phyloP scores from a whole-genome alignment of 108 stramenopile species.

The Cyclotella sp. region DNA sequence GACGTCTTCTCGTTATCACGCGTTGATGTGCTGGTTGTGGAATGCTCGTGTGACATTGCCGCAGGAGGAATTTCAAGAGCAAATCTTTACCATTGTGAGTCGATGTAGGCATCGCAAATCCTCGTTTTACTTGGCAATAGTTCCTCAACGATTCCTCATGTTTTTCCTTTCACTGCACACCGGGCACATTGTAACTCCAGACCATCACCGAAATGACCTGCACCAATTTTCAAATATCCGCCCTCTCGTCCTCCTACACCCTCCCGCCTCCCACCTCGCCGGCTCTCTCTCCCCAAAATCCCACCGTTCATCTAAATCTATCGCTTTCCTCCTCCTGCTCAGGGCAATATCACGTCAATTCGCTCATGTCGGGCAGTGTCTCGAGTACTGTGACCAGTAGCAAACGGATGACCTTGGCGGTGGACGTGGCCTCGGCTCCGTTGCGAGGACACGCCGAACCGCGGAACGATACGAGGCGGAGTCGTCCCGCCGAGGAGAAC shows the following conservation, averaged over 20 bases:
- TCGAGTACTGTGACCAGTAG: constrained; percentile 20
- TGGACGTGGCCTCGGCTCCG: constrained; percentile 27
- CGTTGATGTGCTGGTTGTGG: constrained; percentile 76
- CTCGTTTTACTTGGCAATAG: constrained; percentile 3
- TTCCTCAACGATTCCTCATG: constrained; percentile 2
- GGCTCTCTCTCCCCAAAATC: not conserved
- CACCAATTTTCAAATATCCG: constrained; percentile 50
- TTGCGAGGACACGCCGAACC: not conserved
- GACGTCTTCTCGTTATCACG: constrained; percentile 49
- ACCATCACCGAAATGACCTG: constrained; percentile 49
- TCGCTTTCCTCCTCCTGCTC: constrained; percentile 54
- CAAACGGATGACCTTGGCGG: not conserved
- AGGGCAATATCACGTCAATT: constrained; percentile 63
- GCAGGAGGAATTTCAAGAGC: constrained; percentile 52
- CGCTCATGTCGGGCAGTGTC: constrained; percentile 56
- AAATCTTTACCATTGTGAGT: constrained; percentile 52
- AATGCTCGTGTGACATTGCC: constrained; percentile 58
- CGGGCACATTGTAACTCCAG: not conserved
- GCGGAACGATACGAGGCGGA: not conserved
- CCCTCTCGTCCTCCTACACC: constrained; percentile 10
- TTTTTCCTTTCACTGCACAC: no score
- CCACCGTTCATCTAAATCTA: constrained; percentile 21
- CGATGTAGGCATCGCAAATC: not conserved
- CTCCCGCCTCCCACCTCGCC: not conserved
- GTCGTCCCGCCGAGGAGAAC: not conserved